Conservation (phyloP, 2,329 filamentous ascomycete genomes). For the Rhinocladiella mackenziei region DNA sequence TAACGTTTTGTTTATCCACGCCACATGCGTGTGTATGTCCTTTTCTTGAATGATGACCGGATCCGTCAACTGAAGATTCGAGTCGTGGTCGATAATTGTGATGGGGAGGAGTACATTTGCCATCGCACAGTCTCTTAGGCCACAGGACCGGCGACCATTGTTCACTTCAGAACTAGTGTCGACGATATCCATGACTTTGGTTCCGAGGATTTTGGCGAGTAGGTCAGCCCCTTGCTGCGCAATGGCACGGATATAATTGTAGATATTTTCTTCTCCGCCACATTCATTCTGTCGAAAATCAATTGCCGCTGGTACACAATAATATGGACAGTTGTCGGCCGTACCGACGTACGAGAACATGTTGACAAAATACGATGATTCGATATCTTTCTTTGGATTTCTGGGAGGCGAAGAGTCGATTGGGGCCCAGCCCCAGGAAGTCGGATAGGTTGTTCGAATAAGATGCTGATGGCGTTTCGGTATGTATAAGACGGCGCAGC, state of each 20-base stretch:
- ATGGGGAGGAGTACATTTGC: constrained; percentile 72
- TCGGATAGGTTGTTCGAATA: constrained; percentile 71
- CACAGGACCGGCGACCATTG: constrained; percentile 39
- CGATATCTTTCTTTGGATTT: constrained; percentile 17
- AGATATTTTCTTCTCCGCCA: constrained; percentile 69
- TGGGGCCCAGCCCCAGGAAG: constrained; percentile 71
- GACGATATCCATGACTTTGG: constrained; percentile 61
- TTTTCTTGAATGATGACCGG: constrained; percentile 33
- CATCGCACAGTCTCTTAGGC: constrained; percentile 63
- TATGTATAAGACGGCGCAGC: constrained; percentile 76
- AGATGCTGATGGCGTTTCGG: constrained; percentile 70
- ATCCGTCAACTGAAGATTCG: constrained; percentile 15
- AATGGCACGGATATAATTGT: constrained; percentile 59
- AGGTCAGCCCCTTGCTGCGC: constrained; percentile 60
- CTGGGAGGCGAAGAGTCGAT: neutral
- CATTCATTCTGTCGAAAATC: constrained; percentile 65
- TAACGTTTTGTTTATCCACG: constrained; percentile 57
- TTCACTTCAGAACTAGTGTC: constrained; percentile 31
- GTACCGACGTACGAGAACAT: constrained; percentile 78
- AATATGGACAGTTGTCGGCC: constrained; percentile 65
- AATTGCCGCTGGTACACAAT: constrained; percentile 70
- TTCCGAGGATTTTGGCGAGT: constrained; percentile 62
- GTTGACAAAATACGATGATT: constrained; percentile 59
- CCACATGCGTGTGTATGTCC: constrained; percentile 41
- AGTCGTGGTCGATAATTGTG: constrained; percentile 34